Evolutionary conservation across 192 early-diverging fungal species (phyloP).

Genomic region (Coemansia erecta): DNA sequence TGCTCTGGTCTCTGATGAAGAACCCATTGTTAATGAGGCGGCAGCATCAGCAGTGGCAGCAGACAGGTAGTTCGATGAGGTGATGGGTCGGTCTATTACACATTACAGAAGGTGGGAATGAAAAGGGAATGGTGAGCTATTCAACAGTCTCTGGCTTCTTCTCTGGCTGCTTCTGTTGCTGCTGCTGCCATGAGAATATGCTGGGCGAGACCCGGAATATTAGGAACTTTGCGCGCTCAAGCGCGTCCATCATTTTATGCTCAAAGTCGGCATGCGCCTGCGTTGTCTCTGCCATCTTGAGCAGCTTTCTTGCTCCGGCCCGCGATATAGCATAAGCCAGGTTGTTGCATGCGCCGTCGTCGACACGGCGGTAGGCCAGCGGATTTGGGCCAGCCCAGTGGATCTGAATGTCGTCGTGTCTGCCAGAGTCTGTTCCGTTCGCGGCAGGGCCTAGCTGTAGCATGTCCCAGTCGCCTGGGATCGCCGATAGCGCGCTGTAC

Average conservation of each 20-base stretch:
- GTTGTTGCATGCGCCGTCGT: constrained; percentile 50
- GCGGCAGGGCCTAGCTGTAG: constrained; percentile 42
- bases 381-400: constrained; percentile 8
- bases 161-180: not conserved
- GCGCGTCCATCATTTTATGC: constrained; percentile 31
- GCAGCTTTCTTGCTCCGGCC: constrained; percentile 38
- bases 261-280: constrained; percentile 50
- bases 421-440: constrained; percentile 49
- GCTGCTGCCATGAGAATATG: constrained; percentile 37
- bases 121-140: too few species aligned
- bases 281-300: constrained; percentile 36
- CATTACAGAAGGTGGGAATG: too few species aligned
- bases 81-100: too few species aligned
- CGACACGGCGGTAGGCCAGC: constrained; percentile 44
- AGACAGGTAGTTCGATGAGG: not conserved
- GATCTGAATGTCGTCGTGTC: constrained; percentile 42
- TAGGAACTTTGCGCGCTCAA: constrained; percentile 38
- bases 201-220: constrained; percentile 48
- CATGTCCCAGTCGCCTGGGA: constrained; percentile 51
- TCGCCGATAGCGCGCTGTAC: constrained; percentile 35
- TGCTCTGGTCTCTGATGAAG: not conserved
- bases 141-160: too few species aligned
- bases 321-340: constrained; percentile 49
- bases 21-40: not conserved
- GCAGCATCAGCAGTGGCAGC: not conserved